Conservation (phyloP, 805 yeast genomes). For the Hanseniaspora hatyaiensis region DNA sequence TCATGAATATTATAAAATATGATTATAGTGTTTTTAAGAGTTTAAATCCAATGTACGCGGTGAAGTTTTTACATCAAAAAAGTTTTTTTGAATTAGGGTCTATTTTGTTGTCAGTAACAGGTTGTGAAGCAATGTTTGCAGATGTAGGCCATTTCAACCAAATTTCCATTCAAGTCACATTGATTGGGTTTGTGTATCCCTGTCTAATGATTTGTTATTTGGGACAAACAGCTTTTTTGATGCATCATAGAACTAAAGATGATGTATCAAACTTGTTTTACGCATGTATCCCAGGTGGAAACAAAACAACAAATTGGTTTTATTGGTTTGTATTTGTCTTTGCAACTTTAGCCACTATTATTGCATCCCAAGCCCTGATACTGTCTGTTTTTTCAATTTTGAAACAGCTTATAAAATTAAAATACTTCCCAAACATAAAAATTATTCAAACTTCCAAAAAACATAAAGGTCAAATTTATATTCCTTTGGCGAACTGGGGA, state of each 20-base stretch:
- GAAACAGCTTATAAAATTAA: slow-evolving; percentile 42
- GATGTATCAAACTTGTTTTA: slow-evolving; percentile 37
- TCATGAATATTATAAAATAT: slow-evolving; percentile 32
- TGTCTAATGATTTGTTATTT: slow-evolving; percentile 41
- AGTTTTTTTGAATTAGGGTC: slow-evolving; percentile 38
- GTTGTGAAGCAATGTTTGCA: slow-evolving; percentile 55
- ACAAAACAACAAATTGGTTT: slow-evolving; percentile 28
- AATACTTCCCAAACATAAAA: slow-evolving; percentile 42
- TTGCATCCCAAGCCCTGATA: slow-evolving; percentile 51
- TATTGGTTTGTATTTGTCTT: slow-evolving; percentile 45
- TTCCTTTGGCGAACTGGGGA: slow-evolving; percentile 41
- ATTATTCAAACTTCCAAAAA: slow-evolving; percentile 36
- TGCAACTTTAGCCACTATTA: slow-evolving; percentile 44
- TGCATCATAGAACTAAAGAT: slow-evolving; percentile 29
- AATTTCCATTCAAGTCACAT: slow-evolving; percentile 39
- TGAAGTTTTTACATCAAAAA: slow-evolving; percentile 31
- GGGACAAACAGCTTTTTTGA: slow-evolving; percentile 46
- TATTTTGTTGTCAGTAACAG: slow-evolving; percentile 46
- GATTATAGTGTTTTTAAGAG: slow-evolving; percentile 38
- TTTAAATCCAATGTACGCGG: slow-evolving; percentile 43
- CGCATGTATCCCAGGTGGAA: slow-evolving; percentile 41
- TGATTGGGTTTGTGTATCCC: slow-evolving; percentile 40
- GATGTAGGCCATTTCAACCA: slow-evolving; percentile 49
- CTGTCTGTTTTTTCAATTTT: slow-evolving; percentile 44
- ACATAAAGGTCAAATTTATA: slow-evolving; percentile 41